A percentile compares a stretch with the other conserved stretches of the same genome.
phyloP scores from a whole-genome alignment of 108 stramenopile species.

The Conticribra guillardii region DNA sequence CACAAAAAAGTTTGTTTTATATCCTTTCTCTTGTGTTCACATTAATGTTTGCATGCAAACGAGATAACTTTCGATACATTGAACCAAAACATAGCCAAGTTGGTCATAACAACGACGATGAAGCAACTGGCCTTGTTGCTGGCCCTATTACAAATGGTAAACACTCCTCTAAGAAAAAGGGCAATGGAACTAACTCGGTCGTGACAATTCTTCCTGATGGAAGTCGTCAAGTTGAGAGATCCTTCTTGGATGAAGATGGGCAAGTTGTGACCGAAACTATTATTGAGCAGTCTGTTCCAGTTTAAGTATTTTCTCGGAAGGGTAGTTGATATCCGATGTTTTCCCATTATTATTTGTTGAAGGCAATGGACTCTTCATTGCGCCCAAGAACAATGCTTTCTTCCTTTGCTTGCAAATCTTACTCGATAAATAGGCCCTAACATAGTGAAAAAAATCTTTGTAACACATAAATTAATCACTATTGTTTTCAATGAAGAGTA shows the following conservation, averaged over 20 bases:
- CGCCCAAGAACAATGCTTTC: too few species aligned
- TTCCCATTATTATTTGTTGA: too few species aligned
- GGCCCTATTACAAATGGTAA: not conserved
- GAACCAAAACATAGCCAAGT: too few species aligned
- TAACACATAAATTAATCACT: too few species aligned
- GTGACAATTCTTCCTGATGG: not conserved
- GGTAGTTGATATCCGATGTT: too few species aligned
- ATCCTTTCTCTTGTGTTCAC: not conserved
- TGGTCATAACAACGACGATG: not conserved
- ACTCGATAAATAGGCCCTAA: too few species aligned
- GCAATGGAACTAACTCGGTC: not conserved
- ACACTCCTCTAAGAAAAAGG: too few species aligned
- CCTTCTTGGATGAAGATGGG: not conserved
- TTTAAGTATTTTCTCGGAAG: too few species aligned
- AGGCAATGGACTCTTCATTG: too few species aligned
- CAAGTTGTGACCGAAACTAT: not conserved
- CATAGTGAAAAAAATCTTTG: too few species aligned
- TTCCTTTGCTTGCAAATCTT: too few species aligned
- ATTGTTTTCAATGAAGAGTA: too few species aligned
- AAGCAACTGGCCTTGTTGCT: not conserved
- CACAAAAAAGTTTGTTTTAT: not conserved
- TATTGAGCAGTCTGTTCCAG: not conserved
- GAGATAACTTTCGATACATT: not conserved
- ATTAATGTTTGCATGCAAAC: not conserved
- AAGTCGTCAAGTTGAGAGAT: not conserved